A percentile compares a stretch with the other conserved stretches of the same genome.
Conservation (phyloP, 2,329 filamentous ascomycete genomes). For the Penicillium sp. region DNA sequence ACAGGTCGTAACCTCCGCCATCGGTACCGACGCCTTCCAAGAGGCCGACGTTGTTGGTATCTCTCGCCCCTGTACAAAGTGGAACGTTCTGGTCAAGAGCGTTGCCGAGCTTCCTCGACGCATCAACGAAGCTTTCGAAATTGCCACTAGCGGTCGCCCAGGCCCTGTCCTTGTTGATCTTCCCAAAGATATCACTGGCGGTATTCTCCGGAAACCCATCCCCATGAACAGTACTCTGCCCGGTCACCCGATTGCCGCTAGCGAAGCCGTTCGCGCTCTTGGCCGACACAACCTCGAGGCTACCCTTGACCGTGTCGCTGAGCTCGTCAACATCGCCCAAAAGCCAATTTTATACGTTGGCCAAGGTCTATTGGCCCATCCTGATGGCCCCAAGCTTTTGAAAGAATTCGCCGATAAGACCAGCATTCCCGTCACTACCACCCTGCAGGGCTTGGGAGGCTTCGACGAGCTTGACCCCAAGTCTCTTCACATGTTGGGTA, state of each 20-base stretch:
- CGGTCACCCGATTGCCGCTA: constrained; percentile 78
- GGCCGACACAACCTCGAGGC: constrained; percentile 67
- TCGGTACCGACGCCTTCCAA: constrained; percentile 95
- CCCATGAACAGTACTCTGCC: constrained; percentile 72
- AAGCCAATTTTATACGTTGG: constrained; percentile 95
- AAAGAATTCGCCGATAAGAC: constrained; percentile 86
- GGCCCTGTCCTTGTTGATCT: constrained; percentile 94
- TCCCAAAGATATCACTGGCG: constrained; percentile 92
- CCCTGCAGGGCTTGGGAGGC: constrained; percentile 85
- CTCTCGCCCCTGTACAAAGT: constrained; percentile 92
- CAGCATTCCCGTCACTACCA: constrained; percentile 91
- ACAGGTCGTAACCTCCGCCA: constrained; percentile 84
- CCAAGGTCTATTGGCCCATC: constrained; percentile 76
- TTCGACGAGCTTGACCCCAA: constrained; percentile 93
- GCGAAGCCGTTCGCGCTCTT: constrained; percentile 70
- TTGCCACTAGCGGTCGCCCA: constrained; percentile 88
- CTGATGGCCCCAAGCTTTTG: constrained; percentile 74
- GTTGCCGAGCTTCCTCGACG: constrained; percentile 86
- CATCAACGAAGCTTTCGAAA: constrained; percentile 98
- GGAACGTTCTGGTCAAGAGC: constrained; percentile 98
- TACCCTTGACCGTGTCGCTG: constrained; percentile 72
- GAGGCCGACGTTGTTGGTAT: constrained; percentile 94
- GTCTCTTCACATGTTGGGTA: constrained; percentile 95
- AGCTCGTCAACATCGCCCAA: constrained; percentile 82
- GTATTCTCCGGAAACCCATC: constrained; percentile 76